Percentiles rank a stretch among this genome's conserved stretches.
These are phyloP conservation scores for Vanrija humicola DNA, from an alignment of 1,284 basidiomycete genomes.

Conservation along the genomic window DNA sequence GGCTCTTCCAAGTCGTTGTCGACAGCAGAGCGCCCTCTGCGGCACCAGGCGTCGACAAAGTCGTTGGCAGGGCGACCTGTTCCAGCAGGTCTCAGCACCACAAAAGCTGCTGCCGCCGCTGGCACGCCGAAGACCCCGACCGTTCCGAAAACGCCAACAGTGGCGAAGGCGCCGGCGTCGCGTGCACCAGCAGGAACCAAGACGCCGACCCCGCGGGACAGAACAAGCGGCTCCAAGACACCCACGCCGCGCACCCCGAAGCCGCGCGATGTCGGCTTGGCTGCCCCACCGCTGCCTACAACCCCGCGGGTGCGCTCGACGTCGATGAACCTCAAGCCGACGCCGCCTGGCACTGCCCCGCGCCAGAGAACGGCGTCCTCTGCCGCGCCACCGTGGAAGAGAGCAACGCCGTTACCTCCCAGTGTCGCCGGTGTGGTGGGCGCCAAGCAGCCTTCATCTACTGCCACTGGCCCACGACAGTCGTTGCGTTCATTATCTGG, in stretches of 20 bases:
- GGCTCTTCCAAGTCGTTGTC: too few relatives aligned
- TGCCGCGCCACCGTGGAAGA: conserved; percentile 15
- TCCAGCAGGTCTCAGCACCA: neutral
- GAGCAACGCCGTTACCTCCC: conserved; percentile 16
- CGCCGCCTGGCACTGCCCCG: neutral
- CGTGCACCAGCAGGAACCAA: neutral
- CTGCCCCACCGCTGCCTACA: neutral
- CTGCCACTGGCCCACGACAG: conserved; percentile 3
- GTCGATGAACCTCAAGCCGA: neutral
- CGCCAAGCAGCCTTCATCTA: neutral
- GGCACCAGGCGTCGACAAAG: too few relatives aligned
- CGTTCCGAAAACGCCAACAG: neutral
- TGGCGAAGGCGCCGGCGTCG: neutral
- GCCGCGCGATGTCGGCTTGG: neutral
- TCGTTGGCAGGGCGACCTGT: too few relatives aligned
- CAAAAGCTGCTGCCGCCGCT: neutral
- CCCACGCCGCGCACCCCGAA: neutral
- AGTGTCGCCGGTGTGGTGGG: conserved; percentile 11
- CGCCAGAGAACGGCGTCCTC: conserved; percentile 12
- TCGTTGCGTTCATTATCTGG: conserved; percentile 27
- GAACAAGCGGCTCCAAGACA: neutral
- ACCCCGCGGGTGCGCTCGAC: conserved; percentile 3
- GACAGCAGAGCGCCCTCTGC: too few relatives aligned
- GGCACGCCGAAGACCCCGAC: neutral
- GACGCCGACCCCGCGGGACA: neutral